These are phyloP conservation scores for Zizania latifolia DNA, from an alignment of 176 grass and related monocot genomes.

Conservation along the genomic window DNA sequence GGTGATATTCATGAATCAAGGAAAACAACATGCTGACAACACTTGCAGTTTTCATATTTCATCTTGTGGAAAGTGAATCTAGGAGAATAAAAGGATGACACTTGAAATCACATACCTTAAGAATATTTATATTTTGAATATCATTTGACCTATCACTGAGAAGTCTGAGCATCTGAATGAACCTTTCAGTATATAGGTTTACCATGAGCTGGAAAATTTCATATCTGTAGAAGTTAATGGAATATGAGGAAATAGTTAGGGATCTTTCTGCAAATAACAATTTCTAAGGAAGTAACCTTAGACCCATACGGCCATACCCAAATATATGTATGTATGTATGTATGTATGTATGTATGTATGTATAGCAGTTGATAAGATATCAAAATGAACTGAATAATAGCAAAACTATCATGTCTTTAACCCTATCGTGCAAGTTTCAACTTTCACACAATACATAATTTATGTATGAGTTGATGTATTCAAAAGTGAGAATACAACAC, in stretches of 20 bases:
- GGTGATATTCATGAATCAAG: not conserved
- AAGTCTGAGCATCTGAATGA: slow-evolving; percentile 93
- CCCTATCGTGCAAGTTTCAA: not conserved
- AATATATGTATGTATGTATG: too few species aligned
- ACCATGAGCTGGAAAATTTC: slow-evolving; percentile 99
- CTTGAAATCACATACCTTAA: slow-evolving; percentile 58
- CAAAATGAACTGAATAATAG: slow-evolving; percentile 21
- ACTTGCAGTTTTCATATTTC: not conserved
- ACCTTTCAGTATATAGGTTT: slow-evolving; percentile 95
- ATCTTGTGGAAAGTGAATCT: not conserved
- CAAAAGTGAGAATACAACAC: not conserved
- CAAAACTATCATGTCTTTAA: slow-evolving; percentile 2
- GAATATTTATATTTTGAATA: slow-evolving; percentile 95
- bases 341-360: too few species aligned
- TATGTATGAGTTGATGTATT: slow-evolving; percentile 3
- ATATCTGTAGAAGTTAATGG: slow-evolving; percentile 52
- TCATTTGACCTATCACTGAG: slow-evolving; percentile 92
- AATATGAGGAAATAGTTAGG: slow-evolving; percentile 7
- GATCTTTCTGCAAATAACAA: not conserved
- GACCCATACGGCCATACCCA: not conserved
- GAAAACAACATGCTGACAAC: slow-evolving; percentile 19
- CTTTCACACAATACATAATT: slow-evolving; percentile 17
- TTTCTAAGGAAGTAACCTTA: not conserved
- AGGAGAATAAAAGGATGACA: slow-evolving; percentile 5
- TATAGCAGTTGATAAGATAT: slow-evolving; percentile 7